Conservation (phyloP, 1,139 yeast species). For the Scheffersomyces segobiensis region DNA sequence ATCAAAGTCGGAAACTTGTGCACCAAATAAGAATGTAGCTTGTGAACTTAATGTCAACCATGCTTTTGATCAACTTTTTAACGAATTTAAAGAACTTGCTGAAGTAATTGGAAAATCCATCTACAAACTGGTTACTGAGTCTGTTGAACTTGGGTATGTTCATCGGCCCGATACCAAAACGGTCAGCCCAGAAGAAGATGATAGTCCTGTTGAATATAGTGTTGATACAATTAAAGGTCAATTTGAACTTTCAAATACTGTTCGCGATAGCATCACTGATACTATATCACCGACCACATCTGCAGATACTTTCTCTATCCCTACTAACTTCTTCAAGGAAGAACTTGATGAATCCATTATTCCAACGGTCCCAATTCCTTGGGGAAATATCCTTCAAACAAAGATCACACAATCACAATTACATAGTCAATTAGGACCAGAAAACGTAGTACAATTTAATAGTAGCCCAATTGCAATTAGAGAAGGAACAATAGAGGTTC, state of each 20-base stretch:
- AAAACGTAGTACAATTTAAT: not conserved
- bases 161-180: not conserved
- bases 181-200: not conserved
- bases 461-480: not conserved
- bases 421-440: not conserved
- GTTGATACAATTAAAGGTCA: not conserved
- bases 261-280: not conserved
- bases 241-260: not conserved
- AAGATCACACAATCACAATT: too few relatives aligned
- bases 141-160: too few relatives aligned
- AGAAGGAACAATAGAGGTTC: not conserved
- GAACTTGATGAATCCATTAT: not conserved
- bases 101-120: not conserved
- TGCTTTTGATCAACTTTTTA: not conserved
- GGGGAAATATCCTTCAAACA: not conserved
- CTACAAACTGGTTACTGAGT: not conserved
- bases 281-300: not conserved
- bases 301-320: not conserved
- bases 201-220: not conserved
- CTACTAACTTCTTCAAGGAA: not conserved
- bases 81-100: not conserved
- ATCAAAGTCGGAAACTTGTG: not conserved
- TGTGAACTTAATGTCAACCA: not conserved
- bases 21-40: not conserved
- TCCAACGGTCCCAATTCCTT: not conserved